A percentile compares a stretch with the other conserved stretches of the same genome.
These are phyloP conservation scores for Daedaleopsis sinensis DNA, from an alignment of 768 basidiomycete species.

Conservation along the genomic window DNA sequence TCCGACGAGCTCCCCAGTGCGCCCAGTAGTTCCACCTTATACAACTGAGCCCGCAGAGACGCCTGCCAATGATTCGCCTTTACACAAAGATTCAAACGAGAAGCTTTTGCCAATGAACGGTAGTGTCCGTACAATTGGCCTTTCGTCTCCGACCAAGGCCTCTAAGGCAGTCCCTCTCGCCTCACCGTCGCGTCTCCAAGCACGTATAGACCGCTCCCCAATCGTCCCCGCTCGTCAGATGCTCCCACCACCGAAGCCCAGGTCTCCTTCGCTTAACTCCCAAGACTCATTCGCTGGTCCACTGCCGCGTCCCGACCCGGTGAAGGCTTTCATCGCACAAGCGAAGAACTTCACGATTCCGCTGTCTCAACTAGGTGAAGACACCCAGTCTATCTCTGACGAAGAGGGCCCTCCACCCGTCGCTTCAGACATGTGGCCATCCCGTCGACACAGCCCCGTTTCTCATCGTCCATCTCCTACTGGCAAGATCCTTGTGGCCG, in stretches of 20 bases:
- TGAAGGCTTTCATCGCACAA: slow-evolving; percentile 46
- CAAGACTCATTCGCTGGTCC: slow-evolving; percentile 67
- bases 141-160: slow-evolving; percentile 1
- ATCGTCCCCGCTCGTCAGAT: slow-evolving; percentile 28
- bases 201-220: slow-evolving; percentile 15
- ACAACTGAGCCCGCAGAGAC: background rate
- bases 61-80: background rate
- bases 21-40: background rate
- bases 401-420: slow-evolving; percentile 15
- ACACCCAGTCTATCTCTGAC: slow-evolving; percentile 17
- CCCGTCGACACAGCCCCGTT: background rate
- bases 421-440: slow-evolving; percentile 2
- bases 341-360: slow-evolving; percentile 56
- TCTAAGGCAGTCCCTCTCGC: slow-evolving; percentile 38
- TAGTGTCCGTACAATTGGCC: background rate
- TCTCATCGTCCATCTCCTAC: background rate
- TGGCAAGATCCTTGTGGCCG: slow-evolving; percentile 46
- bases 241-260: slow-evolving; percentile 26
- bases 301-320: slow-evolving; percentile 46
- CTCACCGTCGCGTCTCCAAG: slow-evolving; percentile 19
- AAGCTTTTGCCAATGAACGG: background rate
- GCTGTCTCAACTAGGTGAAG: slow-evolving; percentile 52
- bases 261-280: slow-evolving; percentile 46
- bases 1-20: background rate
- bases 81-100: background rate